These are phyloP conservation scores for Colletotrichum echinochloae DNA, from an alignment of 2,329 filamentous ascomycete species.

Conservation along the genomic window DNA sequence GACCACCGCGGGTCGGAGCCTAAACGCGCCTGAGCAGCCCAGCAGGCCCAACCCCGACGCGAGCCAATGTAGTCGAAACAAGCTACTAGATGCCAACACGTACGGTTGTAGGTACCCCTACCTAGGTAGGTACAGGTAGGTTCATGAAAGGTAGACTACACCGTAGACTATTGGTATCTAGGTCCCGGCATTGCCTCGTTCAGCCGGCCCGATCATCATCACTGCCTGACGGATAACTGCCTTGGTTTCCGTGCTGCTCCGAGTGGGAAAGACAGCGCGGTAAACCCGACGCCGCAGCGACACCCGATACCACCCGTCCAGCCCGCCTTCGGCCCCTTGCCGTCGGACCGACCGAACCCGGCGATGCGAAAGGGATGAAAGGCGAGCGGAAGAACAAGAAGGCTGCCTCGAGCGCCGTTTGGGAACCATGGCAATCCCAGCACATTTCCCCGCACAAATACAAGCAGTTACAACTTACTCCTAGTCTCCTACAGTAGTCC, in stretches of 20 bases:
- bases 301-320: conserved; percentile 6
- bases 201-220: not conserved
- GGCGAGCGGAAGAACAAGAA: too few relatives aligned
- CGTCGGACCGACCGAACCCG: not conserved
- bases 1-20: conserved; percentile 21
- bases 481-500: too few relatives aligned
- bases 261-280: too few relatives aligned
- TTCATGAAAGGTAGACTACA: too few relatives aligned
- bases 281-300: conserved; percentile 20
- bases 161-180: too few relatives aligned
- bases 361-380: not conserved
- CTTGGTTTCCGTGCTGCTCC: not conserved
- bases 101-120: not conserved
- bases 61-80: conserved; percentile 31
- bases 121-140: not conserved
- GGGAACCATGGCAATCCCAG: conserved; percentile 4
- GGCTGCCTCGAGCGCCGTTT: not conserved
- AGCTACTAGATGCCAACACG: conserved; percentile 6
- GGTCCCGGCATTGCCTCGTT: not conserved
- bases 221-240: not conserved
- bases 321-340: too few relatives aligned
- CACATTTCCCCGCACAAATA: conserved; percentile 1
- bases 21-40: conserved; percentile 28
- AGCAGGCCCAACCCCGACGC: conserved; percentile 32
- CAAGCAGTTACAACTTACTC: too few relatives aligned